phyloP scores from a whole-genome alignment of 345 rosid genomes.

The Gossypium thurberi region DNA sequence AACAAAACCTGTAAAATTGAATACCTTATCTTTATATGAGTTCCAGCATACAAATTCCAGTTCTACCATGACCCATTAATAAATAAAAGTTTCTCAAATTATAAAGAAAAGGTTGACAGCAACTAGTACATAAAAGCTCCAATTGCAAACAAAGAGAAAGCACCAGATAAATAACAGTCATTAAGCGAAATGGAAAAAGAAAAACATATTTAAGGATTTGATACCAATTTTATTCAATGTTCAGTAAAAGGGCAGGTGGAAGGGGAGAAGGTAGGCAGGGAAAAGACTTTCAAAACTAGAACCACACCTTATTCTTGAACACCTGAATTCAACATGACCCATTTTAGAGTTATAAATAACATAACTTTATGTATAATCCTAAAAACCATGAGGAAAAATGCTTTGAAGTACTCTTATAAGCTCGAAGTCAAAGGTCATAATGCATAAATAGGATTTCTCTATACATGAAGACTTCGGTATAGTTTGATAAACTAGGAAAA shows the following conservation, averaged over 20 bases:
- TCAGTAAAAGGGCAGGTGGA: neutral
- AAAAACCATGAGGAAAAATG: too few species aligned
- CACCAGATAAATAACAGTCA: neutral
- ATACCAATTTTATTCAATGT: neutral
- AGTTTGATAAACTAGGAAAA: too few species aligned
- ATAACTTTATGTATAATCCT: too few species aligned
- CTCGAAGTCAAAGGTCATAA: neutral
- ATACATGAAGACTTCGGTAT: too few species aligned
- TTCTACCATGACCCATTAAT: neutral
- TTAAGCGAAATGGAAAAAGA: neutral
- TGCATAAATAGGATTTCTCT: neutral
- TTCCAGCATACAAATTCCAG: neutral
- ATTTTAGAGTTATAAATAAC: too few species aligned
- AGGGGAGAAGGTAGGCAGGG: neutral
- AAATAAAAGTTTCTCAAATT: neutral
- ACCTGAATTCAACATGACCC: too few species aligned
- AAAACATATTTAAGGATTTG: neutral
- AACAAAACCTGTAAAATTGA: neutral
- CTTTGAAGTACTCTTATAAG: neutral
- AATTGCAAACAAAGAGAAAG: neutral
- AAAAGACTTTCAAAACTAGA: neutral
- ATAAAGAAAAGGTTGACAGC: neutral
- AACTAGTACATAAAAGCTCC: neutral
- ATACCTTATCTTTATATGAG: neutral
- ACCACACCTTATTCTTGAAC: too few species aligned